Evolutionary conservation across 2,329 filamentous ascomycete genomes (phyloP).

Genomic region (Claviceps sp.): DNA sequence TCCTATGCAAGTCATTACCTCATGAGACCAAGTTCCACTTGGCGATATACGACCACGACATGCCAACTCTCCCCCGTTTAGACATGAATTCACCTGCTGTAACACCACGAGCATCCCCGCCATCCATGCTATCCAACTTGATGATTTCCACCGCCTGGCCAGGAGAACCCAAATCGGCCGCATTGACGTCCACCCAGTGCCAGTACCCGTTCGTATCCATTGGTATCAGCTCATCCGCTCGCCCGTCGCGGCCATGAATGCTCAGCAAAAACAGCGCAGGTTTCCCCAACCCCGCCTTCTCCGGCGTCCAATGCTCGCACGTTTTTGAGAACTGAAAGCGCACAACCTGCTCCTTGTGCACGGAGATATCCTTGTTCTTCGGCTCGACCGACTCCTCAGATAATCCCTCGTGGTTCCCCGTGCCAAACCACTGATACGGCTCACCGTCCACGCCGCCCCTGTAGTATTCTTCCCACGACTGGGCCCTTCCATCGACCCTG

Average conservation of each 20-base stretch:
- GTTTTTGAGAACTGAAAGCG: constrained; percentile 70
- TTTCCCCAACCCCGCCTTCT: constrained; percentile 50
- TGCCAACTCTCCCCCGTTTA: constrained; percentile 30
- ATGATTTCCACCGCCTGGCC: constrained; percentile 56
- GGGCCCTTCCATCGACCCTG: constrained; percentile 53
- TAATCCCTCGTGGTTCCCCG: constrained; percentile 36
- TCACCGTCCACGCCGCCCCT: constrained; percentile 42
- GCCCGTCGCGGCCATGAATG: constrained; percentile 52
- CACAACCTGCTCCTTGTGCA: constrained; percentile 42
- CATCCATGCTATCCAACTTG: constrained; percentile 40
- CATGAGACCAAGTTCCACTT: constrained; percentile 34
- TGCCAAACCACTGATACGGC: constrained; percentile 32
- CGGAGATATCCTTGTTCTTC: constrained; percentile 36
- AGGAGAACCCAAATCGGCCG: constrained; percentile 49
- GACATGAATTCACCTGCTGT: constrained; percentile 32
- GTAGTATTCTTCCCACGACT: constrained; percentile 75
- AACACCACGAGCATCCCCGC: constrained; percentile 33
- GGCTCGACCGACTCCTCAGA: constrained; percentile 47
- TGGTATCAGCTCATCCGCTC: constrained; percentile 53
- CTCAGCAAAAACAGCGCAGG: constrained; percentile 58
- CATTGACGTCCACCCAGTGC: constrained; percentile 69
- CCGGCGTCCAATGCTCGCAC: constrained; percentile 74
- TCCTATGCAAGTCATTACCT: constrained; percentile 5
- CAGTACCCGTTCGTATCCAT: constrained; percentile 66
- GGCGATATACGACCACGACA: constrained; percentile 30